phyloP scores from a whole-genome alignment of 179 eudicot species.

The Corrigiola litoralis region DNA sequence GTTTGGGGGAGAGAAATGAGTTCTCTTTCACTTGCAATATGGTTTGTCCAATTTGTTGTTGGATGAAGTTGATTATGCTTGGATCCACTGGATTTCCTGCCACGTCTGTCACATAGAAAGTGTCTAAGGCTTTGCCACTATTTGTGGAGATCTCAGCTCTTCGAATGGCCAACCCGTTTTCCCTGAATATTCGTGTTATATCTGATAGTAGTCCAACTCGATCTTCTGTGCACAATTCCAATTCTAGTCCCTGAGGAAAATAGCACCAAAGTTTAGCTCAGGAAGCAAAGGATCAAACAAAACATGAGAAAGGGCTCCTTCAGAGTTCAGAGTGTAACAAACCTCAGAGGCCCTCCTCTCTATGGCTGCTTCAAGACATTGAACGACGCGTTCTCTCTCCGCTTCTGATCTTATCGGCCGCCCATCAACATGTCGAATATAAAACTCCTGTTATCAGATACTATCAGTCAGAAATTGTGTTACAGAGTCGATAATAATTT shows the following conservation, averaged over 20 bases:
- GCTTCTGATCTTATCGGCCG: slow-evolving; percentile 68
- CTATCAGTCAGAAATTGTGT: not conserved
- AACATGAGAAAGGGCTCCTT: not conserved
- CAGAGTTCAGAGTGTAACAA: slow-evolving; percentile 9
- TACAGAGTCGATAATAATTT: not conserved
- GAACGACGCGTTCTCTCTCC: slow-evolving; percentile 66
- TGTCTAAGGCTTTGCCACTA: slow-evolving; percentile 60
- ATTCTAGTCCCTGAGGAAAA: slow-evolving; percentile 55
- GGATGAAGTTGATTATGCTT: slow-evolving; percentile 46
- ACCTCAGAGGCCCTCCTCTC: slow-evolving; percentile 80
- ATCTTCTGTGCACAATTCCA: slow-evolving; percentile 72
- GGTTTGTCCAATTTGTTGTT: slow-evolving; percentile 55
- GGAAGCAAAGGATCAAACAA: not conserved
- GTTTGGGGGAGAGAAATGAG: slow-evolving; percentile 29
- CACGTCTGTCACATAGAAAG: slow-evolving; percentile 69
- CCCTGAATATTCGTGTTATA: slow-evolving; percentile 72
- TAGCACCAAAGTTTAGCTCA: not conserved
- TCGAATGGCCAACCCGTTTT: slow-evolving; percentile 60
- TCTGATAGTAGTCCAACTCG: slow-evolving; percentile 73
- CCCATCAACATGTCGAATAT: slow-evolving; percentile 84
- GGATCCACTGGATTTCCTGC: slow-evolving; percentile 64
- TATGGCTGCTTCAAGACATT: slow-evolving; percentile 91
- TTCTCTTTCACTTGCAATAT: slow-evolving; percentile 50
- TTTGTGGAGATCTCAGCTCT: slow-evolving; percentile 73
- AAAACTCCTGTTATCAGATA: slow-evolving; percentile 57